Base-by-base conservation (phyloP, 176 grass and related monocot species). In the Ampelocalamus luodianensis region DNA sequence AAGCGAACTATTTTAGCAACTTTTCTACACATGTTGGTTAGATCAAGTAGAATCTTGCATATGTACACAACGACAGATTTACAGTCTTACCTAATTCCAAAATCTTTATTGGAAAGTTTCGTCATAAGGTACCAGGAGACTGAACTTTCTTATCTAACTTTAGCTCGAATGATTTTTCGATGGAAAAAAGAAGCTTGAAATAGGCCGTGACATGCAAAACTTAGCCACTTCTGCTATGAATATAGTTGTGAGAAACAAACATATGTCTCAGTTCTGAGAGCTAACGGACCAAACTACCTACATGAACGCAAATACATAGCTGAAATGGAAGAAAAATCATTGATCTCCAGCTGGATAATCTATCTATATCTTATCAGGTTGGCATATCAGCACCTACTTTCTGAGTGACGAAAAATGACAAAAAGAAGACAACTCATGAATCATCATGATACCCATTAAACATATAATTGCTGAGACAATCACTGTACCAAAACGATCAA, bases 381-480 rank as follows among this genome's bases (percentile, higher is more conserved):
- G 62, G 62, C 72, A 70, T 40, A 42, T 77, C 78, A 59, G 14
- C 85, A 82, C 61, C 85, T 59, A 61, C 62, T 62, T 49, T n/a
- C 51, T 46, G 39, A 59, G 49, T 43, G 65, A 42, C 24, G 16
- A 56, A 50, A 76, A 42, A 9, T 44, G 72, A 63, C 54, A 26
- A 83, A 72, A 64, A 29, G 18, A 17, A 51, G 67, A 72, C 15
- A 40, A 55, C 17, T 55, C 53, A 22, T 20, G 53, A 55, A 55
- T 55, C 17, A 55, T 55, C 53, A 55, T 22, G 18, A 22, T 55
- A 55, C 53, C 18, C 18, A 55, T 45, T 45, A 48, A 53, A 1
- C 29, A 62, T 8, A 63, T 36, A 61, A 45, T 61, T 71, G 44
- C 74, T 1, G 20, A 62, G 36, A 17, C 56, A 65, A 16, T 8